phyloP scores from a whole-genome alignment of 2,329 filamentous ascomycete genomes.

The Penicillium hesseltinei region DNA sequence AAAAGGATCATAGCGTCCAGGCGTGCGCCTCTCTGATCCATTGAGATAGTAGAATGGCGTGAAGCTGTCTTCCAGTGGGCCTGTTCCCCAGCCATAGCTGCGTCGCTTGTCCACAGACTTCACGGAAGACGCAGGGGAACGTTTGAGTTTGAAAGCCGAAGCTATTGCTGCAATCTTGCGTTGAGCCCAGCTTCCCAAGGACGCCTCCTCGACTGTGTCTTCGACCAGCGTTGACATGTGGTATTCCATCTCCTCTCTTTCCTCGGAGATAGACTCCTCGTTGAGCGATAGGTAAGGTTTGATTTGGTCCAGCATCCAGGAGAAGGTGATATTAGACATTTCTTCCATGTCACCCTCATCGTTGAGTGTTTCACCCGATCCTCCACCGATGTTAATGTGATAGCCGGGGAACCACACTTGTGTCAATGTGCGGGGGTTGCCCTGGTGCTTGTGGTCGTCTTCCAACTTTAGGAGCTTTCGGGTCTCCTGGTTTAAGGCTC shows the following conservation, averaged over 20 bases:
- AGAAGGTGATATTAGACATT: conserved; percentile 23
- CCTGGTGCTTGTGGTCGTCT: conserved; percentile 12
- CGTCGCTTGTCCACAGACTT: background rate
- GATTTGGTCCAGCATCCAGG: conserved; percentile 27
- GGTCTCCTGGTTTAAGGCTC: conserved; percentile 11
- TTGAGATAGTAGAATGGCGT: conserved; percentile 17
- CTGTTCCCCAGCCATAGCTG: conserved; percentile 18
- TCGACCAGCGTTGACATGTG: conserved; percentile 1
- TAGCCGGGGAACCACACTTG: conserved; percentile 58
- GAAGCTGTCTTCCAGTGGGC: conserved; percentile 15
- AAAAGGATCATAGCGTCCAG: conserved; percentile 12
- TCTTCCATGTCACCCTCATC: conserved; percentile 25
- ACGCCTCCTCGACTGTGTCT: background rate
- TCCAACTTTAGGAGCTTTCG: conserved; percentile 13
- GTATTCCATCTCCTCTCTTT: conserved; percentile 7
- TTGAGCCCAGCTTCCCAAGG: conserved; percentile 4
- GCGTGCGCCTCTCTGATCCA: conserved; percentile 14
- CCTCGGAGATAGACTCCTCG: conserved; percentile 7
- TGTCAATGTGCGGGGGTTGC: conserved; percentile 36
- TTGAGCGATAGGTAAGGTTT: conserved; percentile 16
- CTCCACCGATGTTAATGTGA: conserved; percentile 54
- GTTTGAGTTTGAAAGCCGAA: background rate
- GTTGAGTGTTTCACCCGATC: conserved; percentile 33
- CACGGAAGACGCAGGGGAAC: background rate
- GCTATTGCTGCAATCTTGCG: background rate